phyloP scores from a whole-genome alignment of 1,139 yeast species.

The Eremothecium cymbalariae region DNA sequence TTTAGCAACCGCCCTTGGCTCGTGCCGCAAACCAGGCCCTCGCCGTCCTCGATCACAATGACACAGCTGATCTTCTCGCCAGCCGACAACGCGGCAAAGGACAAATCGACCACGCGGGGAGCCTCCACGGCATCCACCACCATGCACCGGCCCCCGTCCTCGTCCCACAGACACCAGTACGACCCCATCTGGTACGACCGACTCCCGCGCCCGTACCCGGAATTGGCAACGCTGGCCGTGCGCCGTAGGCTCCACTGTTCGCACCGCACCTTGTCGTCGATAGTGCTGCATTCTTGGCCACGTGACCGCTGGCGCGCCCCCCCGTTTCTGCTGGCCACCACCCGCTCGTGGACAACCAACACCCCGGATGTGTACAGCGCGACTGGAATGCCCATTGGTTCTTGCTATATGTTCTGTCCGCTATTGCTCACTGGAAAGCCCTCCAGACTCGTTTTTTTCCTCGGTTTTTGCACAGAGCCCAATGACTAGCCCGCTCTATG shows the following conservation, averaged over 20 bases:
- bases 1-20: slow-evolving; percentile 1
- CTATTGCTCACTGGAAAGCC: too few species aligned
- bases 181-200: not conserved
- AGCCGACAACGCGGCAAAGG: not conserved
- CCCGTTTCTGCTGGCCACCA: not conserved
- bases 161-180: slow-evolving; percentile 5
- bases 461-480: too few species aligned
- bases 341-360: not conserved
- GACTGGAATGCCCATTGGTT: slow-evolving; percentile 4
- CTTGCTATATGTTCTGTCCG: too few species aligned
- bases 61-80: slow-evolving; percentile 3
- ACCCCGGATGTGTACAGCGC: slow-evolving; percentile 1
- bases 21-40: slow-evolving; percentile 2
- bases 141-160: not conserved
- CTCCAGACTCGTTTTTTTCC: too few species aligned
- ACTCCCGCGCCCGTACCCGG: not conserved
- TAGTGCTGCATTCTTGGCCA: slow-evolving; percentile 1
- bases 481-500: too few species aligned
- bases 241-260: slow-evolving; percentile 2
- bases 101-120: slow-evolving; percentile 2
- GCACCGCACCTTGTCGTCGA: slow-evolving; percentile 4
- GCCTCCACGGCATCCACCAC: not conserved
- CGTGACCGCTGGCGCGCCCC: not conserved
- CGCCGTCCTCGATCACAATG: not conserved
- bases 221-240: not conserved